Evolutionary conservation across 1,139 yeast genomes (phyloP), one percentile per base, ranked within the genome.

Genomic region (Diutina neorugosa): DNA sequence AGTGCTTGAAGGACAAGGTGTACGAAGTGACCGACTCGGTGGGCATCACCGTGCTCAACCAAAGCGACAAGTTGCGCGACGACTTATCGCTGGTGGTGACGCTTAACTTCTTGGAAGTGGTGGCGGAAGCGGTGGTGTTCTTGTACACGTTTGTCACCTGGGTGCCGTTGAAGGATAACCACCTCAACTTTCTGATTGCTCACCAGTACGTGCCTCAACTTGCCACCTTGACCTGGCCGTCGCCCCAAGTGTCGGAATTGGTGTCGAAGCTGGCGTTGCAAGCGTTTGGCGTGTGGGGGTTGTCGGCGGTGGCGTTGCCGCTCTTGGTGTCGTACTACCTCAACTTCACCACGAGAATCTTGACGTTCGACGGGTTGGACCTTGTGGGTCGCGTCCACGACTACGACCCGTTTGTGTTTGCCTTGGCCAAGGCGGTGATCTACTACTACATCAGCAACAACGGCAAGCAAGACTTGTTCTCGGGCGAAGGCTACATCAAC

Each of bases 321-420:
- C 63, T 73, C 59, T 53, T 71, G 43, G 59, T 68, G 31, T 74
- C 82, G 34, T 79, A 76, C 66, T 80, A 75, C 65, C 62, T 80
- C 60, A 80, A 80, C 65, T 80, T 80, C 64, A 69, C 81, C 55
- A 71, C 76, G 60, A 69, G 77, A 21, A 67, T 46, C 50, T 46
- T 46, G 50, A 46, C 50, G 14, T 46, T 46, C 11, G 50, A 46
- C n/a, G 50, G 50, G 31, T 46, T 46, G 50, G 50, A 46, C 40
- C 65, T 66, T 43, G 64, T 69, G 52, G 74, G 69, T 56, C 71
- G 76, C 58, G 77, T 76, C 53, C 72, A 71, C 66, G 66, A 64
- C 54, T 74, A 67, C 63, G 87, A 82, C 64, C 86, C 86, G 42
- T 74, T 81, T 59, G 70, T 77, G 55, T 82, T 79, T 66, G 80